Conservation (phyloP, 768 basidiomycete genomes). For the Boletus pseudopeckii region DNA sequence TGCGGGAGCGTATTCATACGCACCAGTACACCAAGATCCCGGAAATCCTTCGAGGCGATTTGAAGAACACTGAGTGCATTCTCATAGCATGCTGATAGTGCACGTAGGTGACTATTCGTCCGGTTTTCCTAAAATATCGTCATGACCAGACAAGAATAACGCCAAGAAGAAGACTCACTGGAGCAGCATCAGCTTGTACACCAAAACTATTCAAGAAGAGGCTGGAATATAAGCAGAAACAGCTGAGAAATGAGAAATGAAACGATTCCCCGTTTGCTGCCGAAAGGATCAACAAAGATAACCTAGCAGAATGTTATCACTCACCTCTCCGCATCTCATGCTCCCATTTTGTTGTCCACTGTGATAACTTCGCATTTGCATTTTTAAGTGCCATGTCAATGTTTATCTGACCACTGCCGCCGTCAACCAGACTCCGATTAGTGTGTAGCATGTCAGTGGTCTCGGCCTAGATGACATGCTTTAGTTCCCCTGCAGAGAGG, state of each 20-base stretch:
- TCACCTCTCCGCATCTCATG: conserved; percentile 69
- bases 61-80: conserved; percentile 69
- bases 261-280: conserved; percentile 71
- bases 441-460: conserved; percentile 71
- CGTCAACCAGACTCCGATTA: conserved; percentile 42
- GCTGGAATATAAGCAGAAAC: conserved; percentile 75
- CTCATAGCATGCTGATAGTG: conserved; percentile 67
- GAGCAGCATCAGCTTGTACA: conserved; percentile 58
- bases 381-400: conserved; percentile 68
- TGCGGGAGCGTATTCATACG: conserved; percentile 37
- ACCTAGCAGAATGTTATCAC: conserved; percentile 5
- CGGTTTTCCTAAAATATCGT: conserved; percentile 46
- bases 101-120: conserved; percentile 59
- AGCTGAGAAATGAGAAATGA: conserved; percentile 69
- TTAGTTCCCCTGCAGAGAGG: background rate
- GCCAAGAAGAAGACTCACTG: conserved; percentile 40
- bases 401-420: conserved; percentile 60
- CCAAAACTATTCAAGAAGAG: conserved; percentile 86
- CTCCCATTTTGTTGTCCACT: conserved; percentile 73
- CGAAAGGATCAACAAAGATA: conserved; percentile 6
- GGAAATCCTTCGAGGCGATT: conserved; percentile 73
- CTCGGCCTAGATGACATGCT: conserved; percentile 50
- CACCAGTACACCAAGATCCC: conserved; percentile 70
- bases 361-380: conserved; percentile 67
- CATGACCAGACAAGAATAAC: background rate